Conservation (phyloP, 495 filamentous ascomycete species). For the Elaphomyces granulatus region DNA sequence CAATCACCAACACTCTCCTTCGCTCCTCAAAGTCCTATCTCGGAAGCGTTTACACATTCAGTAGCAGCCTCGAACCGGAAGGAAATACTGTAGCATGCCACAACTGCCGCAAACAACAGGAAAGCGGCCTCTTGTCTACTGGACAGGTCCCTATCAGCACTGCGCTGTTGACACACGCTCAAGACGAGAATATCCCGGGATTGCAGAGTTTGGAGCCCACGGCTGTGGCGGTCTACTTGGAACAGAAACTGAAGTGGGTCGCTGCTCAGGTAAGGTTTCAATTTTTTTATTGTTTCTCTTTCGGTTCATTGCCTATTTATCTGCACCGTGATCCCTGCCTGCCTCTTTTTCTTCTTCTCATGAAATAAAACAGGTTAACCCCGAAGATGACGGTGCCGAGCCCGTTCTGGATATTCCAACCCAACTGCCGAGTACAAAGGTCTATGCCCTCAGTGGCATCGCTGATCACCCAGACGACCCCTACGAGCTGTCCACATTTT, state of each 20-base stretch:
- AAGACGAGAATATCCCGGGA: not conserved
- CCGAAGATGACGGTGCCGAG: no score
- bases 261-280: not conserved
- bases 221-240: not conserved
- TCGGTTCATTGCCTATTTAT: no score
- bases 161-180: not conserved
- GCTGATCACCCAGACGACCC: not conserved
- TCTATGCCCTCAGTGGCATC: not conserved
- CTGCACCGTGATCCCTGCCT: no score
- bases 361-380: no score
- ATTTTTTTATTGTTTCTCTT: no score
- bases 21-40: not conserved
- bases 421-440: not conserved
- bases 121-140: not conserved
- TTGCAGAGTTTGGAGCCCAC: not conserved
- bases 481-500: not conserved
- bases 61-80: not conserved
- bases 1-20: not conserved
- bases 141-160: not conserved
- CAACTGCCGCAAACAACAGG: not conserved
- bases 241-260: not conserved
- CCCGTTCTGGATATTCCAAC: not conserved
- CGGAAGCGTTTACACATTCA: not conserved
- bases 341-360: no score
- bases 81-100: not conserved